Percentiles rank a stretch among this genome's conserved stretches.
Evolutionary conservation across 805 yeast species (phyloP).

Genomic region (Metschnikowia matae): DNA sequence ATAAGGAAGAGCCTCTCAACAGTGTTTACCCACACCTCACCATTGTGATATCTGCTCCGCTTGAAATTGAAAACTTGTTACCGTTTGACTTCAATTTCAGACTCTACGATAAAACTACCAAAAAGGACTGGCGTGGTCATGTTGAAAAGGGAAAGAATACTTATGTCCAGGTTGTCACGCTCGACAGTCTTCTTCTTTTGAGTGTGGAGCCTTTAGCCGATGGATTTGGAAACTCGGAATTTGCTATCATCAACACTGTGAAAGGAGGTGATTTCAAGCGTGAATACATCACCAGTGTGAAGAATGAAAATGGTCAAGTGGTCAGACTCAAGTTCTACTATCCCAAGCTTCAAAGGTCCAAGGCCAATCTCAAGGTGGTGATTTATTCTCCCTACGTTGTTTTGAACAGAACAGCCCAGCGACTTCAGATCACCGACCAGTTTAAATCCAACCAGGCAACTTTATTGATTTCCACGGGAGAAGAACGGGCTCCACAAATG

Average conservation of each 20-base stretch:
- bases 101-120: slow-evolving; percentile 69
- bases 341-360: slow-evolving; percentile 44
- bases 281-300: slow-evolving; percentile 51
- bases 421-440: slow-evolving; percentile 55
- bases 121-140: slow-evolving; percentile 60
- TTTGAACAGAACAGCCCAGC: slow-evolving; percentile 73
- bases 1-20: slow-evolving; percentile 65
- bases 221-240: slow-evolving; percentile 63
- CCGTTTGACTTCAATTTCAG: slow-evolving; percentile 78
- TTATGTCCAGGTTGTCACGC: slow-evolving; percentile 75
- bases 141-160: slow-evolving; percentile 64
- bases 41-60: slow-evolving; percentile 74
- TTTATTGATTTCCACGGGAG: slow-evolving; percentile 10
- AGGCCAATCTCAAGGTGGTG: slow-evolving; percentile 59
- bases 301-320: slow-evolving; percentile 61
- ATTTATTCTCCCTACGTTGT: slow-evolving; percentile 84
- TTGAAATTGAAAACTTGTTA: slow-evolving; percentile 76
- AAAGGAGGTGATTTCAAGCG: slow-evolving; percentile 48
- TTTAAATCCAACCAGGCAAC: slow-evolving; percentile 29
- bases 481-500: slow-evolving; percentile 54
- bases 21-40: slow-evolving; percentile 81
- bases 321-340: slow-evolving; percentile 65
- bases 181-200: slow-evolving; percentile 65
- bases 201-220: slow-evolving; percentile 62
- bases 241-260: slow-evolving; percentile 68